Evolutionary conservation across 2,329 filamentous ascomycete genomes (phyloP).

Genomic region (Arachnopeziza araneosa): DNA sequence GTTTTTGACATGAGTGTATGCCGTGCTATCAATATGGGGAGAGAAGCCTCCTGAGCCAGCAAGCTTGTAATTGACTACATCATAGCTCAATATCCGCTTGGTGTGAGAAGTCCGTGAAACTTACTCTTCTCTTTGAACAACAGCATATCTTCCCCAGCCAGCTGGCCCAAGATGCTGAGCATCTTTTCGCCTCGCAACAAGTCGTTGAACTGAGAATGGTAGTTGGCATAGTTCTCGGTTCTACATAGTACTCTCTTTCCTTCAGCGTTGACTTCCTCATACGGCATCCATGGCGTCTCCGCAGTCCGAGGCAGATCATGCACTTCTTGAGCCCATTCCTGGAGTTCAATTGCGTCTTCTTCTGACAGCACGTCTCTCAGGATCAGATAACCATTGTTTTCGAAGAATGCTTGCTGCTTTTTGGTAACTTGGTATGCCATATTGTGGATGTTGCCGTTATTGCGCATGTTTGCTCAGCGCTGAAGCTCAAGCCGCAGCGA

Average conservation of each 20-base stretch:
- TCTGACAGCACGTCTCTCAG: constrained; percentile 22
- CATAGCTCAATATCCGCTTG: background rate
- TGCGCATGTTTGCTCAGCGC: too few relatives aligned
- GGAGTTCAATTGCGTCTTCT: constrained; percentile 17
- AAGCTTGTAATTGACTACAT: constrained; percentile 32
- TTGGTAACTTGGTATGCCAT: background rate
- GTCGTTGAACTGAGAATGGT: constrained; percentile 24
- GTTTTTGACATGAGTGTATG: constrained; percentile 32
- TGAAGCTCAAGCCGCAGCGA: too few relatives aligned
- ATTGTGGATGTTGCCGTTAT: background rate
- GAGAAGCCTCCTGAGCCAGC: constrained; percentile 32
- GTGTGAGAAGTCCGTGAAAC: background rate
- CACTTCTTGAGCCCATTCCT: constrained; percentile 33
- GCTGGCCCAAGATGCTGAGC: constrained; percentile 25
- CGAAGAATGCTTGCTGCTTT: constrained; percentile 16
- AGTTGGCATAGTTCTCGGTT: constrained; percentile 32
- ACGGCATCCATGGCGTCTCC: constrained; percentile 29
- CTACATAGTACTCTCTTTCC: constrained; percentile 31
- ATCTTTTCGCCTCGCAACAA: constrained; percentile 27
- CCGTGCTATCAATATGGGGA: constrained; percentile 32
- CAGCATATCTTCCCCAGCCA: constrained; percentile 30
- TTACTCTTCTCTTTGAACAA: constrained; percentile 33
- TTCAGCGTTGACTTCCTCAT: constrained; percentile 31
- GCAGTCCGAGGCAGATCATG: constrained; percentile 31
- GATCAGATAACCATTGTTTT: constrained; percentile 29